These are phyloP conservation scores for Cytospora piceicola DNA, from an alignment of 2,329 filamentous ascomycete species.

Conservation along the genomic window DNA sequence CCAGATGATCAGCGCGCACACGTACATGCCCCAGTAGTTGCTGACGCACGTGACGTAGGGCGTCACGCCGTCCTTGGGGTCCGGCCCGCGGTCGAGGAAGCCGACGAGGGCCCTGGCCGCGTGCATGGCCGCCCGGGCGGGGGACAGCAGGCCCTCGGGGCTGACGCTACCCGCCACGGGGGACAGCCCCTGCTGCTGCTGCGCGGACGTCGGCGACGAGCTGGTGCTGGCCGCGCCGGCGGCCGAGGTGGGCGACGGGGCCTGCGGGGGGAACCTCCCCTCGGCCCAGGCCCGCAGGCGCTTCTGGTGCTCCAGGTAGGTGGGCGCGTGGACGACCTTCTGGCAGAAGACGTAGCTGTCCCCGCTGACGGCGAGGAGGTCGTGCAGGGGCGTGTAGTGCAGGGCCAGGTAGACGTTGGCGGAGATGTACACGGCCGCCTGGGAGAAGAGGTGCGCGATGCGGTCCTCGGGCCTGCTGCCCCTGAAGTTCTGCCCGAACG, in stretches of 20 bases:
- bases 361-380: slow-evolving; percentile 60
- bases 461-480: slow-evolving; percentile 34
- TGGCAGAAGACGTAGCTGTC: slow-evolving; percentile 62
- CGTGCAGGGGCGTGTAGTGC: slow-evolving; percentile 61
- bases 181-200: slow-evolving; percentile 6
- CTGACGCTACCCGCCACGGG: not conserved
- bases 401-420: slow-evolving; percentile 61
- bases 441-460: slow-evolving; percentile 46
- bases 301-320: slow-evolving; percentile 52
- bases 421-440: slow-evolving; percentile 40
- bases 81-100: slow-evolving; percentile 44
- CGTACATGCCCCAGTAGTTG: slow-evolving; percentile 60
- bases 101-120: slow-evolving; percentile 56
- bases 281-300: slow-evolving; percentile 50
- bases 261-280: not conserved
- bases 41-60: slow-evolving; percentile 46
- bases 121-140: slow-evolving; percentile 51
- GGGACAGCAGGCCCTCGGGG: slow-evolving; percentile 41
- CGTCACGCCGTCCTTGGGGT: slow-evolving; percentile 12
- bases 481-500: slow-evolving; percentile 30
- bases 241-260: slow-evolving; percentile 9
- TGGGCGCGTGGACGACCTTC: slow-evolving; percentile 51
- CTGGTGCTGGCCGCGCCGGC: slow-evolving; percentile 10
- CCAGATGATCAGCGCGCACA: slow-evolving; percentile 64
- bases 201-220: slow-evolving; percentile 9